phyloP scores from a whole-genome alignment of 768 basidiomycete genomes.

The Tricholoma sp. region DNA sequence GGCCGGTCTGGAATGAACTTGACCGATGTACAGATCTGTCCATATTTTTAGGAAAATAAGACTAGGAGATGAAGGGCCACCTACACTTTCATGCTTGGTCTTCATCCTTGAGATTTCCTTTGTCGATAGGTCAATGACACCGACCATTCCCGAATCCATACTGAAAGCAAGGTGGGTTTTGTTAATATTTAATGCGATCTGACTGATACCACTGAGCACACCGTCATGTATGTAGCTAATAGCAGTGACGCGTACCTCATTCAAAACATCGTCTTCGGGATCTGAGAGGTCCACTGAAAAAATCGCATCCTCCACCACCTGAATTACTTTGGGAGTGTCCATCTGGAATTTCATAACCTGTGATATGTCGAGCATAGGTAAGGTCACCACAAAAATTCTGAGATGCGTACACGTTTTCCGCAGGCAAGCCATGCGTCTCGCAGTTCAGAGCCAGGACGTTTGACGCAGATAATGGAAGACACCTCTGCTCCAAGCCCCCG shows the following conservation, averaged over 20 bases:
- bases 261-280: conserved; percentile 53
- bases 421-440: conserved; percentile 63
- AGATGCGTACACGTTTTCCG: conserved; percentile 46
- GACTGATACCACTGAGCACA: conserved; percentile 32
- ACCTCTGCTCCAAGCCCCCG: conserved; percentile 53
- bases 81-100: conserved; percentile 56
- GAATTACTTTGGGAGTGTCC: conserved; percentile 47
- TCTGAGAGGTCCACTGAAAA: conserved; percentile 40
- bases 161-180: conserved; percentile 61
- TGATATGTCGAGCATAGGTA: not conserved
- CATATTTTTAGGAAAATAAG: conserved; percentile 1
- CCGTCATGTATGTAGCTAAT: not conserved
- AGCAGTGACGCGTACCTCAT: conserved; percentile 49
- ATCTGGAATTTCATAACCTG: conserved; percentile 43
- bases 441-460: conserved; percentile 33
- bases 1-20: conserved; percentile 70
- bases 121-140: conserved; percentile 55
- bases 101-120: conserved; percentile 52
- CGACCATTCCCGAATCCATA: conserved; percentile 65
- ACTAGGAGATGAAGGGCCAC: conserved; percentile 15
- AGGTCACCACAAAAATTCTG: not conserved
- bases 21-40: conserved; percentile 65
- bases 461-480: conserved; percentile 52
- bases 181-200: conserved; percentile 61
- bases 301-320: conserved; percentile 45